phyloP scores from a whole-genome alignment of 495 filamentous ascomycete species.

The Xylaria castorea region DNA sequence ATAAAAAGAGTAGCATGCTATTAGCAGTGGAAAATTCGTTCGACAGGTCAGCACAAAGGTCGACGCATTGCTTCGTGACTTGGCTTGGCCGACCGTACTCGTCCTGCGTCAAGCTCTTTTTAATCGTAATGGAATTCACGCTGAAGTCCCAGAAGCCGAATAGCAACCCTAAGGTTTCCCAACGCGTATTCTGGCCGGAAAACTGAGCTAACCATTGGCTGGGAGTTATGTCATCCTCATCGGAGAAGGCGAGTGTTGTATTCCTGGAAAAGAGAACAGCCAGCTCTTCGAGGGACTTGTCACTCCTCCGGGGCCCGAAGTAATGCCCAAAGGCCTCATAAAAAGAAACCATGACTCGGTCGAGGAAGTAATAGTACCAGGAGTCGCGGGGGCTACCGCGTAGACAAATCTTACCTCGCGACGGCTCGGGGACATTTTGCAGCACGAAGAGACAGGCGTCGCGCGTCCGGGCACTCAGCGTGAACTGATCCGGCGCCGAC shows the following conservation, averaged over 20 bases:
- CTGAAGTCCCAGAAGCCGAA: slow-evolving; percentile 53
- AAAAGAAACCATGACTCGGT: slow-evolving; percentile 21
- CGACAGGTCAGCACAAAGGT: slow-evolving; percentile 54
- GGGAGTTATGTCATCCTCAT: slow-evolving; percentile 47
- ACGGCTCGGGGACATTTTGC: slow-evolving; percentile 48
- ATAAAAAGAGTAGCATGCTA: slow-evolving; percentile 54
- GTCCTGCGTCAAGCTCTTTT: slow-evolving; percentile 26
- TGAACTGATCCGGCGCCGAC: not conserved
- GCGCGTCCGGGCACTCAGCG: slow-evolving; percentile 18
- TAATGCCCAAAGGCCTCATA: slow-evolving; percentile 34
- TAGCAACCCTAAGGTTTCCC: slow-evolving; percentile 64
- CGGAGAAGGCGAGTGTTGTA: slow-evolving; percentile 32
- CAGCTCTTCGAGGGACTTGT: slow-evolving; percentile 32
- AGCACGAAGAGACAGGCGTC: slow-evolving; percentile 55
- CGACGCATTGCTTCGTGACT: slow-evolving; percentile 50
- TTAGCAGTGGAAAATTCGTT: slow-evolving; percentile 57
- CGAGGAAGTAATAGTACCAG: slow-evolving; percentile 34
- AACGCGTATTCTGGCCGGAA: slow-evolving; percentile 60
- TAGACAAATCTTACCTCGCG: slow-evolving; percentile 24
- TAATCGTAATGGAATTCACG: slow-evolving; percentile 14
- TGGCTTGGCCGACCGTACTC: slow-evolving; percentile 36
- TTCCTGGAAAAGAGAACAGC: slow-evolving; percentile 37
- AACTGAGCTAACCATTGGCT: slow-evolving; percentile 46
- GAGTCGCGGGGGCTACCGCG: slow-evolving; percentile 25
- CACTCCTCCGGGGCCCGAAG: slow-evolving; percentile 21